Base-by-base conservation (phyloP, 768 basidiomycete genomes). In the Hygrocybe coccinea region DNA sequence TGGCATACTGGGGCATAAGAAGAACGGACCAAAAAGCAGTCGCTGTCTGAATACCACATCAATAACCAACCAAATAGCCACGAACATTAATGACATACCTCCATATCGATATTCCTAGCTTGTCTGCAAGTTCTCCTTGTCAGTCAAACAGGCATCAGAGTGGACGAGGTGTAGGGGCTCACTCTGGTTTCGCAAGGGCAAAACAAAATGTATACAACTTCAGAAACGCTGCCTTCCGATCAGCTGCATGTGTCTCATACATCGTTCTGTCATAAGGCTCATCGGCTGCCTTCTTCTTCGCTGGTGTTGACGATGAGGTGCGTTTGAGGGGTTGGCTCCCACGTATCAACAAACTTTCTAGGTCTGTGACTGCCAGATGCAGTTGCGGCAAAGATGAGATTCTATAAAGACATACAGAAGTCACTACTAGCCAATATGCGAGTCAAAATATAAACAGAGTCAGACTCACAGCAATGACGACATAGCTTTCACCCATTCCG, bases 41-140 rank as follows among this genome's bases (percentile, higher is more conserved):
- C 7, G 89, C 84, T 22, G 84, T 88, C 85, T 91, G 55, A 29
- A 36, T 41, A 41, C 38, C 33, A 8, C 7, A 49, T 35, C 47
- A 47, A 25, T n/a, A n/a, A 3, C 9, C 15, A 41, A 39, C 43
- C 44, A 29, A 37, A 19, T 15, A n/a, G n/a, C 54, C 14, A 3
- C 3, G 21, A 24, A 50, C 22, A 17, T 21, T 43, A 11, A 12
- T n/a, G 19, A 61, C 74, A 62, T 58, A 87, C 88, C 73, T 91
- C 89, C 77, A 91, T 87, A 50, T 91, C 89, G 58, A 91, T 82
- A 65, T 89, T 91, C 60, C 83, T 79, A 17, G 82, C 82, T 66
- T 81, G 79, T 65, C 88, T 90, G 59, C 15, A 44, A 15, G 37
- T 43, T 8, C 7, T 22, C 8, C 24, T 22, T 44, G 10, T 21